phyloP scores from a whole-genome alignment of 179 eudicot genomes.

The Gypsophila paniculata region DNA sequence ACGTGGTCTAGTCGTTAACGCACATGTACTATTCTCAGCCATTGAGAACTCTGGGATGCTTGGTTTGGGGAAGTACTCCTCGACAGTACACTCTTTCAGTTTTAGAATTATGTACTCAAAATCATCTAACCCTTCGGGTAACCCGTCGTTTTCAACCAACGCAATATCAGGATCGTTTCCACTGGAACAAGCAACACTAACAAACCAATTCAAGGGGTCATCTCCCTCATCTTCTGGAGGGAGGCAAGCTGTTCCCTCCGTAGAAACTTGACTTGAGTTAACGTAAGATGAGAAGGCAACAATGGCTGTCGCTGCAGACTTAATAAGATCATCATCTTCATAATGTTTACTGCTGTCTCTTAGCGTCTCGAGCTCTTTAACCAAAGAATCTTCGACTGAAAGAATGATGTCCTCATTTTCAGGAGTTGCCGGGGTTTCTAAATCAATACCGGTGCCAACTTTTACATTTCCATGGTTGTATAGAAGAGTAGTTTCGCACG shows the following conservation, averaged over 20 bases:
- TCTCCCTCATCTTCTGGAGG: constrained; percentile 33
- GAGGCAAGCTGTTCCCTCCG: constrained; percentile 8
- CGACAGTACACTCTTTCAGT: constrained; percentile 47
- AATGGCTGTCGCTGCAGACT: constrained; percentile 63
- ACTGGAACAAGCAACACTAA: constrained; percentile 41
- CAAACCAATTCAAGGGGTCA: constrained; percentile 61
- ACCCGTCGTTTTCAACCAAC: constrained; percentile 20
- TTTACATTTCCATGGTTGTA: constrained; percentile 23
- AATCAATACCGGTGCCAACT: constrained; percentile 52
- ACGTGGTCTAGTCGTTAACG: constrained; percentile 37
- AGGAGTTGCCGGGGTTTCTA: constrained; percentile 55
- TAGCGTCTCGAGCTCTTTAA: constrained; percentile 25
- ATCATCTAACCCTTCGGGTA: constrained; percentile 57
- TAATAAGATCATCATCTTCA: constrained; percentile 32
- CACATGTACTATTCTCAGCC: constrained; percentile 31
- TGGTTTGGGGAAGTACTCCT: constrained; percentile 70
- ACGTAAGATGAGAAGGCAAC: constrained; percentile 47
- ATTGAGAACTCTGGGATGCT: constrained; percentile 39
- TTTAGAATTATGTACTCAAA: constrained; percentile 66
- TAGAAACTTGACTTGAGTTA: constrained; percentile 16
- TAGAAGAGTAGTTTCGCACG: constrained; percentile 20
- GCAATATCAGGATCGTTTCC: constrained; percentile 24
- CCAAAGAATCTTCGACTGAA: constrained; percentile 24
- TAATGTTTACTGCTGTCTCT: constrained; percentile 18
- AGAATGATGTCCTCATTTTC: constrained; percentile 47